These are phyloP conservation scores for Populus euphratica DNA, from an alignment of 345 rosid genomes.

Conservation along the genomic window DNA sequence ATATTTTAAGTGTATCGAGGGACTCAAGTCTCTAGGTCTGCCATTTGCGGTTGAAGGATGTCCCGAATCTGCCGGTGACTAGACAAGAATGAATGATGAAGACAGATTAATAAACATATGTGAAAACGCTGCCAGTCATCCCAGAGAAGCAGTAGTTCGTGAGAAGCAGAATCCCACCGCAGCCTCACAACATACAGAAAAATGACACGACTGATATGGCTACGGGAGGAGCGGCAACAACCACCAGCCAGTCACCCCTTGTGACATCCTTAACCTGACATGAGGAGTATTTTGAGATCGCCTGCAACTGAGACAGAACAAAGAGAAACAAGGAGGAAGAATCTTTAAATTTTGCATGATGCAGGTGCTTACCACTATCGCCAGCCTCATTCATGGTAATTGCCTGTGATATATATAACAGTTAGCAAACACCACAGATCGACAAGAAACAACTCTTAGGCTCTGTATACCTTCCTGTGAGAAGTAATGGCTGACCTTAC, in stretches of 20 bases:
- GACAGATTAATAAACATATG: not conserved
- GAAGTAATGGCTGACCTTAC: not conserved
- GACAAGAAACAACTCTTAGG: not conserved
- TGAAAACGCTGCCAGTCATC: no score
- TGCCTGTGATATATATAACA: not conserved
- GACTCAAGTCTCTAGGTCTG: no score
- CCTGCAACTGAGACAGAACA: not conserved
- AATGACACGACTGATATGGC: not conserved
- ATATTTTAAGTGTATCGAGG: no score
- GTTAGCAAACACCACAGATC: no score
- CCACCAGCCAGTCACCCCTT: no score
- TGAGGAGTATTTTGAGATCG: not conserved
- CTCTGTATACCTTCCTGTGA: not conserved
- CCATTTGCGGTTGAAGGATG: not conserved
- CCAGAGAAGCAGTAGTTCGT: no score
- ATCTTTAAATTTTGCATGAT: not conserved
- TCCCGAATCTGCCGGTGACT: not conserved
- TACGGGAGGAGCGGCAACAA: no score
- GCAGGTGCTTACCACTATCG: not conserved
- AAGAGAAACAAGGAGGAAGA: not conserved
- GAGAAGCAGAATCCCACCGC: not conserved
- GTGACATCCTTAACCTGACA: no score
- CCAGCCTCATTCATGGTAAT: not conserved
- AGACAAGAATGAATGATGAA: not conserved
- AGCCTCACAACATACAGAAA: not conserved